Evolutionary conservation across 1,284 basidiomycete genomes (phyloP).

Genomic region (Trichosporon ovoides): DNA sequence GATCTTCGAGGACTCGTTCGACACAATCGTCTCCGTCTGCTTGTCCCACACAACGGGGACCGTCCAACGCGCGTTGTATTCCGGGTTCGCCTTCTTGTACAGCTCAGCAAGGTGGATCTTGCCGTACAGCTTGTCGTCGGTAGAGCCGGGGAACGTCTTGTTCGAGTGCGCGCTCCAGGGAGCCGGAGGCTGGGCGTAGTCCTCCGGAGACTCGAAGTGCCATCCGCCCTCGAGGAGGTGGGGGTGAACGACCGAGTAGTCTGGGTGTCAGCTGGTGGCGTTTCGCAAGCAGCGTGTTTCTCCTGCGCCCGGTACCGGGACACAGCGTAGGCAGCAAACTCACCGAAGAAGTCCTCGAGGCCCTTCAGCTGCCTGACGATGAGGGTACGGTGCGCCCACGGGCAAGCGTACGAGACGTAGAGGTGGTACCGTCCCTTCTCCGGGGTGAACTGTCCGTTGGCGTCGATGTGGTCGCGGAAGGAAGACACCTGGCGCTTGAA

Average conservation of each 20-base stretch:
- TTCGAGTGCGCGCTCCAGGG: constrained; percentile 32
- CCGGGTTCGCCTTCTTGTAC: constrained; percentile 69
- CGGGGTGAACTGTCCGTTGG: constrained; percentile 69
- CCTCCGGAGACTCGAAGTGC: constrained; percentile 63
- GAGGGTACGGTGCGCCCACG: constrained; percentile 89
- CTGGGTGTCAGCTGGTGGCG: constrained; percentile 51
- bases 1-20: constrained; percentile 91
- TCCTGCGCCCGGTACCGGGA: no score
- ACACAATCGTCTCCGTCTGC: constrained; percentile 81
- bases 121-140: constrained; percentile 64
- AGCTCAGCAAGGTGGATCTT: constrained; percentile 66
- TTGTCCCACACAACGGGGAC: constrained; percentile 96
- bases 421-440: constrained; percentile 84
- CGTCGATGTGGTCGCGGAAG: constrained; percentile 70
- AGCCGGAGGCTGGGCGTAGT: constrained; percentile 25
- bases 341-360: constrained; percentile 74
- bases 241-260: constrained; percentile 76
- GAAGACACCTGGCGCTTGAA: constrained; percentile 70
- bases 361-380: constrained; percentile 89
- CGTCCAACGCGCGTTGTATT: constrained; percentile 66
- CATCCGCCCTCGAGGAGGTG: constrained; percentile 77
- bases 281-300: no score
- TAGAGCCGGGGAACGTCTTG: constrained; percentile 66
- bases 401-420: constrained; percentile 73
- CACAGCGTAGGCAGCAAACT: constrained; percentile 38